Percentiles rank a stretch among this genome's conserved stretches.
These are phyloP conservation scores for Iris pallida DNA, from an alignment of 116 monocot species.

Conservation along the genomic window DNA sequence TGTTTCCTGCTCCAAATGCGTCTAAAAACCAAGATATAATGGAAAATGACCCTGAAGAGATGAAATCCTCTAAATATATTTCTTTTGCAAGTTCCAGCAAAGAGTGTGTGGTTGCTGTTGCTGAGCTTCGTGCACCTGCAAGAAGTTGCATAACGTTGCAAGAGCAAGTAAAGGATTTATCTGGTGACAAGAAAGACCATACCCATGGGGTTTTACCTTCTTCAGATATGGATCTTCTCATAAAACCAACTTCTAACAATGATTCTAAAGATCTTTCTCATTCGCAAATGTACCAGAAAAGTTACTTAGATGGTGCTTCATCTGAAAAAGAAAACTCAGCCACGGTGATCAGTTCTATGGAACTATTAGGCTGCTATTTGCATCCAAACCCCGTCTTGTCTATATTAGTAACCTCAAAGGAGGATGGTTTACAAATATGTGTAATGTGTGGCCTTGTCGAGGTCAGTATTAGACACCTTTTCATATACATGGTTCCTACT, in stretches of 20 bases:
- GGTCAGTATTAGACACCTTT: conserved; percentile 36
- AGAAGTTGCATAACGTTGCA: conserved; percentile 2
- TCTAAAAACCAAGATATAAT: conserved; percentile 13
- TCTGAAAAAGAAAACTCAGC: conserved; percentile 13
- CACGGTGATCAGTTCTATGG: conserved; percentile 19
- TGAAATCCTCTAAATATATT: conserved; percentile 1
- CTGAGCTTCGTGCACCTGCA: background rate
- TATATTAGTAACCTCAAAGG: conserved; percentile 41
- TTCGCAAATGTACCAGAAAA: conserved; percentile 8
- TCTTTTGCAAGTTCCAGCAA: background rate
- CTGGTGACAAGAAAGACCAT: conserved; percentile 3
- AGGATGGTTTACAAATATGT: conserved; percentile 39
- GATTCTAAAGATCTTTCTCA: conserved; percentile 3
- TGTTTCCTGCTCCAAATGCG: conserved; percentile 1
- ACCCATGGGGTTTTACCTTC: conserved; percentile 1
- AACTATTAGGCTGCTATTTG: conserved; percentile 56
- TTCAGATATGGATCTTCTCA: conserved; percentile 3
- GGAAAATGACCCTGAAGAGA: conserved; percentile 8
- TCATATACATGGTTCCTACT: conserved; percentile 48
- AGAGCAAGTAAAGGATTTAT: background rate
- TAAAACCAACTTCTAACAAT: background rate
- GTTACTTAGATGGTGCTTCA: conserved; percentile 14
- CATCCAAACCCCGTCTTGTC: conserved; percentile 69
- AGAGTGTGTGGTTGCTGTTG: conserved; percentile 8
- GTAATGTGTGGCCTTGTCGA: conserved; percentile 60